A percentile compares a stretch with the other conserved stretches of the same genome.
Conservation (phyloP, 495 filamentous ascomycete species). For the Amphirosellinia nigrospora region DNA sequence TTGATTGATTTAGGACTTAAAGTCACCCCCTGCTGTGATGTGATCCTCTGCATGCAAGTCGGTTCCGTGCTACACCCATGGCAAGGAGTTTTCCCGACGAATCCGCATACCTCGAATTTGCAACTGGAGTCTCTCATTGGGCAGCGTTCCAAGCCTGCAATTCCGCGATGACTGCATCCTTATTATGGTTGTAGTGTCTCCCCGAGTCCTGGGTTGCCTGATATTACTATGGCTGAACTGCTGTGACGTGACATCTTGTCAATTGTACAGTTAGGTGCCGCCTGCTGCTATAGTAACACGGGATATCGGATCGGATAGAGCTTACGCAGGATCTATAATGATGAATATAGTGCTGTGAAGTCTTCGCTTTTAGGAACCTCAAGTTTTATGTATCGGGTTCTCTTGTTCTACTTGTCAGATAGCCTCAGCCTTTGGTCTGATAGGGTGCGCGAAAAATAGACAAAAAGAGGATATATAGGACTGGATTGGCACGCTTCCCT, state of each 20-base stretch:
- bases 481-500: background rate
- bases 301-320: constrained; percentile 21
- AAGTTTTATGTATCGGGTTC: background rate
- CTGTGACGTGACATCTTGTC: constrained; percentile 15
- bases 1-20: background rate
- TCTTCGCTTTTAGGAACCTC: background rate
- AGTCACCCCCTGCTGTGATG: background rate
- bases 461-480: background rate
- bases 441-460: background rate
- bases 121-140: constrained; percentile 7
- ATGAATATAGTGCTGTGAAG: background rate
- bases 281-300: background rate
- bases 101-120: background rate
- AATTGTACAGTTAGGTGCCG: background rate
- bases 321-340: background rate
- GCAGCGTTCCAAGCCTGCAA: background rate
- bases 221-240: background rate
- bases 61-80: constrained; percentile 7
- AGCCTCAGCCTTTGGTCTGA: background rate
- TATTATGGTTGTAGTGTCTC: constrained; percentile 1
- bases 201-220: background rate
- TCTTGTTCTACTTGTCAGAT: background rate
- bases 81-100: background rate
- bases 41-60: constrained; percentile 18
- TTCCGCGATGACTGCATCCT: background rate